A percentile compares a stretch with the other conserved stretches of the same genome.
Conservation (phyloP, 139 green algal genomes). For the Picochlorum sp. region DNA sequence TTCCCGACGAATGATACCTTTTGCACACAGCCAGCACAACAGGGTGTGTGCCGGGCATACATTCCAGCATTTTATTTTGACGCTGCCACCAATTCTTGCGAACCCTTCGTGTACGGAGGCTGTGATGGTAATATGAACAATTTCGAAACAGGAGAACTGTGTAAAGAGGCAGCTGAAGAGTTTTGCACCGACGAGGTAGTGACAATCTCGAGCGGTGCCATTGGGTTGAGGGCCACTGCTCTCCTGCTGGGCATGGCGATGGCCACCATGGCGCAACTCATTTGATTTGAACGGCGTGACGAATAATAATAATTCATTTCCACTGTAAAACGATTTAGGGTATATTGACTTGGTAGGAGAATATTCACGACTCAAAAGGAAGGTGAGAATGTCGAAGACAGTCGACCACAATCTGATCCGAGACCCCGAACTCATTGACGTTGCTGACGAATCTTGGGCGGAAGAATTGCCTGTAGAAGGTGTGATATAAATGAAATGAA, state of each 20-base stretch:
- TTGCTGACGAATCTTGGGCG: conserved; percentile 25
- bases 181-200: conserved; percentile 2
- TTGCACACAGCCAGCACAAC: neutral
- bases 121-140: conserved; percentile 8
- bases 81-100: neutral
- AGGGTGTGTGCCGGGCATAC: neutral
- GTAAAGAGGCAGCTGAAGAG: conserved; percentile 2
- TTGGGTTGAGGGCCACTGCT: neutral
- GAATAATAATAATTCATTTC: too few species aligned
- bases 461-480: conserved; percentile 23
- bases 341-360: too few species aligned
- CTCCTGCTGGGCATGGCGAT: neutral
- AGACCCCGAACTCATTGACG: conserved; percentile 20
- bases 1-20: neutral
- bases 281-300: too few species aligned
- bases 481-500: neutral
- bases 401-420: conserved; percentile 1
- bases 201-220: neutral
- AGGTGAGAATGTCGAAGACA: conserved; percentile 12
- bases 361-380: too few species aligned
- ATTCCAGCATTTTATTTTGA: conserved; percentile 2
- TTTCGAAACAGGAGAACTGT: neutral
- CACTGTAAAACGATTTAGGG: too few species aligned
- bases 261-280: too few species aligned
- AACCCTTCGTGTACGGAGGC: conserved; percentile 4